These are phyloP conservation scores for Lolium perenne DNA, from an alignment of 176 grass and related monocot genomes.

Conservation along the genomic window DNA sequence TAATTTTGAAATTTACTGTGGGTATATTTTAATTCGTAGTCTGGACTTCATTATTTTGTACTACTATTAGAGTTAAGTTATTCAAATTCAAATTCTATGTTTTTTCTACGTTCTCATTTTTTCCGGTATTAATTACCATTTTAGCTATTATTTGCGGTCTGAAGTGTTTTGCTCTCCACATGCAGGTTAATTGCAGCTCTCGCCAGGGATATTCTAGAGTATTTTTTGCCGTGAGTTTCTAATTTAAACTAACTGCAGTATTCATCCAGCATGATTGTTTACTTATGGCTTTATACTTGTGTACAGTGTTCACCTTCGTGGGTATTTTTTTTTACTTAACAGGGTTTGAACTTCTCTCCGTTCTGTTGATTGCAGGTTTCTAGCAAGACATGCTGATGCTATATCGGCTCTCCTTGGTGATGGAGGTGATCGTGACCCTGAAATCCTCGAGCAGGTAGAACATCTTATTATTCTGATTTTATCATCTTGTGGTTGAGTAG, in stretches of 20 bases:
- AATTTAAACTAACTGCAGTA: constrained; percentile 31
- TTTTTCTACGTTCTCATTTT: constrained; percentile 5
- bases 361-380: constrained; percentile 63
- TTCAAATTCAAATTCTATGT: constrained; percentile 8
- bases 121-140: constrained; percentile 11
- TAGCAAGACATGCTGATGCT: constrained; percentile 62
- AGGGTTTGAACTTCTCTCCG: background rate
- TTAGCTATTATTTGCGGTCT: constrained; percentile 24
- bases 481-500: constrained; percentile 34
- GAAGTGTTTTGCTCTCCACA: constrained; percentile 44
- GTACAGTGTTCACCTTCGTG: constrained; percentile 10
- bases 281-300: constrained; percentile 28
- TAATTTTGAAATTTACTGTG: constrained; percentile 11
- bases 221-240: constrained; percentile 85
- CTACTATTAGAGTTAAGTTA: constrained; percentile 23
- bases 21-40: constrained; percentile 12
- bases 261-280: constrained; percentile 11
- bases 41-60: background rate
- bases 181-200: constrained; percentile 88
- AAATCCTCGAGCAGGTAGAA: constrained; percentile 87
- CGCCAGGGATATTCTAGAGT: constrained; percentile 83
- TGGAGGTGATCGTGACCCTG: constrained; percentile 83
- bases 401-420: constrained; percentile 69
- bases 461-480: constrained; percentile 32
- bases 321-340: constrained; percentile 1